Evolutionary conservation across 345 rosid species (phyloP).

Genomic region (Pelargonium nanum): DNA sequence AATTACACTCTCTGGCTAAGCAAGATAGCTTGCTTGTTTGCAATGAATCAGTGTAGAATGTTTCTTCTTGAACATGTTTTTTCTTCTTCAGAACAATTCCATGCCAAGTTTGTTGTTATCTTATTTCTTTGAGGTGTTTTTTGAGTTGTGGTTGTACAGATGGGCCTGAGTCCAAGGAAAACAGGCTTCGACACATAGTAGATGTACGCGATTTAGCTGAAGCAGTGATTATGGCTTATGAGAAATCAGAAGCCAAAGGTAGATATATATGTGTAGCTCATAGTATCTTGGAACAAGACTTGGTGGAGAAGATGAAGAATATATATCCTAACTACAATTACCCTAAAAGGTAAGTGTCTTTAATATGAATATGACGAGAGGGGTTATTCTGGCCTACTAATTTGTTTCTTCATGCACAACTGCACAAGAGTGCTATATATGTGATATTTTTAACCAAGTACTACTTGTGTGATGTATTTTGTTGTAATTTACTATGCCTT

Average conservation of each 20-base stretch:
- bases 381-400: too few relatives aligned
- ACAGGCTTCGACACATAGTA: conserved; percentile 18
- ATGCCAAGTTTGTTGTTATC: neutral
- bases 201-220: conserved; percentile 30
- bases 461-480: too few relatives aligned
- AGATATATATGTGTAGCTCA: conserved; percentile 50
- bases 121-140: neutral
- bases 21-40: too few relatives aligned
- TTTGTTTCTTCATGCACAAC: neutral
- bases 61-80: neutral
- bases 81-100: neutral
- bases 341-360: conserved; percentile 34
- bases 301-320: conserved; percentile 42
- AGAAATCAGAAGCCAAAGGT: conserved; percentile 31
- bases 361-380: neutral
- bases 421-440: too few relatives aligned
- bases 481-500: too few relatives aligned
- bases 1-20: too few relatives aligned
- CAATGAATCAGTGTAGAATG: neutral
- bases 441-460: too few relatives aligned
- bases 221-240: conserved; percentile 17
- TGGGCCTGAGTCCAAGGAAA: conserved; percentile 28
- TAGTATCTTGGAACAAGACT: conserved; percentile 10
- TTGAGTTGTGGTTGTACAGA: conserved; percentile 19
- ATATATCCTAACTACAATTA: conserved; percentile 45